phyloP scores from a whole-genome alignment of 805 yeast species.

The Nakazawaea sp. region DNA sequence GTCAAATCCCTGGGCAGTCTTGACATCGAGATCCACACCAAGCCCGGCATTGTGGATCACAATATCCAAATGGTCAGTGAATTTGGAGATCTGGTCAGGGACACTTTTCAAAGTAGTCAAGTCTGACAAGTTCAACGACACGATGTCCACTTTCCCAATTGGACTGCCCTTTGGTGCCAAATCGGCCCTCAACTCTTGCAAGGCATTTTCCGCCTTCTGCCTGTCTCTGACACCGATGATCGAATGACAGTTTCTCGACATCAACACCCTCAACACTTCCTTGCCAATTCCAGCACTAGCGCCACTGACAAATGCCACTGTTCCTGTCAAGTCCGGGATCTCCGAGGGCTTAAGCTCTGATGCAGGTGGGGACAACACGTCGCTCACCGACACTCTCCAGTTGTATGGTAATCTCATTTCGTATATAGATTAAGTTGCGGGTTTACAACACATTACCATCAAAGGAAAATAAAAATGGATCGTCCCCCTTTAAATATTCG shows the following conservation, averaged over 20 bases:
- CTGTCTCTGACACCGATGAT: constrained; percentile 29
- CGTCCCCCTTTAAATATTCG: too few relatives aligned
- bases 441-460: too few relatives aligned
- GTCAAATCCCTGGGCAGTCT: constrained; percentile 38
- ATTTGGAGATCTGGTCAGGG: constrained; percentile 19
- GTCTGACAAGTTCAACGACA: constrained; percentile 32
- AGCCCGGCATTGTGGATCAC: constrained; percentile 40
- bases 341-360: too few relatives aligned
- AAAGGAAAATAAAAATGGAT: too few relatives aligned
- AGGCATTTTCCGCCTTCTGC: constrained; percentile 19
- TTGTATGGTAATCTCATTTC: too few relatives aligned
- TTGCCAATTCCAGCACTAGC: constrained; percentile 28
- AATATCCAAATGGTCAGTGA: constrained; percentile 24
- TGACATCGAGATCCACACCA: constrained; percentile 15
- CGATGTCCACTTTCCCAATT: constrained; percentile 16
- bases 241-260: constrained; percentile 26
- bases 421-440: too few relatives aligned
- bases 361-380: too few relatives aligned
- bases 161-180: constrained; percentile 12
- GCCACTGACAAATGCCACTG: constrained; percentile 27
- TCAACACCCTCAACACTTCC: constrained; percentile 24
- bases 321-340: constrained; percentile 28
- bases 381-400: too few relatives aligned
- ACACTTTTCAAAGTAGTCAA: constrained; percentile 33
- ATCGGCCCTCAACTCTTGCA: constrained; percentile 16